A percentile compares a stretch with the other conserved stretches of the same genome.
These are phyloP conservation scores for Colletotrichum nymphaeae DNA, from an alignment of 2,329 filamentous ascomycete species.

Conservation along the genomic window DNA sequence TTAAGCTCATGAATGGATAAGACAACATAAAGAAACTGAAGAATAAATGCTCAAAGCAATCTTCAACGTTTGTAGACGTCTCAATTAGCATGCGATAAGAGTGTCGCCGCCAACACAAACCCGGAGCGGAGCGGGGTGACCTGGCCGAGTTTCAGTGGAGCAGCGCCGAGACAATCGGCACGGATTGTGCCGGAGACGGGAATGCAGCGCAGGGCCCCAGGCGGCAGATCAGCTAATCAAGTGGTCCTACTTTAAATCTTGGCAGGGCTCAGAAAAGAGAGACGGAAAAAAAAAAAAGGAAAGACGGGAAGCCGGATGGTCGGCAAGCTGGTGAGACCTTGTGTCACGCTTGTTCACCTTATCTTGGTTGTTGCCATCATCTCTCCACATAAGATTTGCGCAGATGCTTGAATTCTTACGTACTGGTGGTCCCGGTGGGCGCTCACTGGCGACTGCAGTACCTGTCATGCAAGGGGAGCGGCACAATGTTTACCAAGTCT, in stretches of 20 bases:
- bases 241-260: neutral
- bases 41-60: too few species aligned
- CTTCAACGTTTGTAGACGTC: too few species aligned
- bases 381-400: neutral
- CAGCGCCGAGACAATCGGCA: conserved; percentile 7
- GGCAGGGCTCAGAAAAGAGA: conserved; percentile 7
- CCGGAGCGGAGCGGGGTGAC: neutral
- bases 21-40: too few species aligned
- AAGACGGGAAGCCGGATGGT: neutral
- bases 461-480: too few species aligned
- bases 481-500: too few species aligned
- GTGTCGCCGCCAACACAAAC: neutral
- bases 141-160: neutral
- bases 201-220: neutral
- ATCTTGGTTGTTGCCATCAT: neutral
- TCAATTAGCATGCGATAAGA: too few species aligned
- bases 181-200: neutral
- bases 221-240: neutral
- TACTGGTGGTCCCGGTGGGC: neutral
- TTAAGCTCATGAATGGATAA: too few species aligned
- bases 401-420: neutral
- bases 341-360: neutral
- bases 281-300: too few species aligned
- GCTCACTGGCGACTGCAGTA: too few species aligned
- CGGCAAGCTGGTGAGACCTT: conserved; percentile 1